Evolutionary conservation across 352 stramenopile genomes (phyloP), one percentile per base, ranked within the genome.

Genomic region (Aphanomyces cochlioides): DNA sequence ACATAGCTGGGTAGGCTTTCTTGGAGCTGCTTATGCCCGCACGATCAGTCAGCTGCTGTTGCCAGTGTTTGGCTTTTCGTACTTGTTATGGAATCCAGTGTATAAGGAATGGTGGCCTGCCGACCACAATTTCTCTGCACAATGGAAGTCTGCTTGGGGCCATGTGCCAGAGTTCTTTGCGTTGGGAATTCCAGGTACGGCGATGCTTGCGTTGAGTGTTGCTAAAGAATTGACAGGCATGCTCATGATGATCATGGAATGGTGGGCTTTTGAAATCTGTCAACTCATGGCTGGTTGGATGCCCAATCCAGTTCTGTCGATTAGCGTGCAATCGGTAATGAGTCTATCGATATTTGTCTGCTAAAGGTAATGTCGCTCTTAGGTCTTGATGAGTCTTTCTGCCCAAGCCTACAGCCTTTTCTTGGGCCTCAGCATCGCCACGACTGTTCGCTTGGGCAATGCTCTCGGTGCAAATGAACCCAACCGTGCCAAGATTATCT

Each of bases 251-350:
- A 60, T 90, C 53, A 67, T 92, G 7, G 86, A 93, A 72, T 92
- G 83, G 84, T 83, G 78, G 71, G 82, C 86, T 43, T 93, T 90
- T 53, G 86, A 93, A 72, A 89, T 92, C 73, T 87, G 92, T 83
- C 79, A 84, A 15, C 74, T 77, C 6, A 79, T 90, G 34, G 84
- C 84, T 1, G 86, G 86, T 1, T 76, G 78, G 66, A 72, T 93
- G 21, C 79, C 83, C 19, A 77, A 89, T 73, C 80, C 79, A 45
- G 79, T 92, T 43, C 69, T 89, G 3, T 76, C 83, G 15, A 83
- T 93, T 47, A 90, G 80, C 45, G 84, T 90, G 15, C 86, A 93
- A 66, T 90, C 84, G 19, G 82, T 93, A 48, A 57, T 28, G 28
- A 90, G 17, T 74, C 87, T 21, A 88, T 78, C 65, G 77, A 91